Evolutionary conservation across 768 basidiomycete genomes (phyloP).

Genomic region (Pholiota microspora): DNA sequence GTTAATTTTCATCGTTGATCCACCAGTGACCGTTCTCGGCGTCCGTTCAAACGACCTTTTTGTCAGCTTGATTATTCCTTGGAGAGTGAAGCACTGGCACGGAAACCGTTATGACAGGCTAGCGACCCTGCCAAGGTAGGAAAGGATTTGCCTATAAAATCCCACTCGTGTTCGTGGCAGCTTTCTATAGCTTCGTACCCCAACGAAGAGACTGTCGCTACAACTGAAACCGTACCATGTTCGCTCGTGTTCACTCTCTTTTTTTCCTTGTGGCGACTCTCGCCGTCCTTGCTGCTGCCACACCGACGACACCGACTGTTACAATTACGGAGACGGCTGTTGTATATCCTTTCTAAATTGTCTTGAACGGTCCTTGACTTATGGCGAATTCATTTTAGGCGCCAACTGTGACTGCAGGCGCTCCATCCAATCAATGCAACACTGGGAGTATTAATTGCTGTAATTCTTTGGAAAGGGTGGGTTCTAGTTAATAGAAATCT

Average conservation of each 20-base stretch:
- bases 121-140: constrained; percentile 1
- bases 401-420: constrained; percentile 11
- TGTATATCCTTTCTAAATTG: background rate
- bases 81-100: background rate
- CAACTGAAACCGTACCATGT: constrained; percentile 5
- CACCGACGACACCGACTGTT: too few relatives aligned
- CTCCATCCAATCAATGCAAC: constrained; percentile 21
- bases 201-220: background rate
- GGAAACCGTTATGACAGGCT: background rate
- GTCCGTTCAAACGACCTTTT: constrained; percentile 1
- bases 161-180: too few relatives aligned
- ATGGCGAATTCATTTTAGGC: too few relatives aligned
- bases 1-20: too few relatives aligned
- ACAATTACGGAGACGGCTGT: constrained; percentile 14
- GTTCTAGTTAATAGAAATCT: background rate
- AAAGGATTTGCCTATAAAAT: background rate
- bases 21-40: constrained; percentile 1
- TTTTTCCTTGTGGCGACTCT: constrained; percentile 16
- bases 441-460: constrained; percentile 21
- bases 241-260: constrained; percentile 11
- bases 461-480: constrained; percentile 16
- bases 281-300: constrained; percentile 22
- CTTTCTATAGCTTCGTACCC: background rate
- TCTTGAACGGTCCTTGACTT: background rate
- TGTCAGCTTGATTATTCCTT: constrained; percentile 7